Conservation (phyloP, 2,329 filamentous ascomycete species). For the Penicillium sp. region DNA sequence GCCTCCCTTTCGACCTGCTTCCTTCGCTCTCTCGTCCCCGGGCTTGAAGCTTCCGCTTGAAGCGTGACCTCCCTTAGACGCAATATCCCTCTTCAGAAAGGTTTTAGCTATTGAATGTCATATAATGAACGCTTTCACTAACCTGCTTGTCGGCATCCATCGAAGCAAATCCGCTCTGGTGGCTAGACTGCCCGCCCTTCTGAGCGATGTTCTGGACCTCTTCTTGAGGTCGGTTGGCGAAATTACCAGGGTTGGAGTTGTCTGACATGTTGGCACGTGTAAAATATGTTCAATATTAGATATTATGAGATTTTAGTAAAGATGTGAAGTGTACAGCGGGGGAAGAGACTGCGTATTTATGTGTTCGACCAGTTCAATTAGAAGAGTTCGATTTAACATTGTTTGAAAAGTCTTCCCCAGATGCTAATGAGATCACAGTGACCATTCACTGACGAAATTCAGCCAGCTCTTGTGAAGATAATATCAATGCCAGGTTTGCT, state of each 20-base stretch:
- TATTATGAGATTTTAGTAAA: neutral
- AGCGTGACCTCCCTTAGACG: constrained; percentile 56
- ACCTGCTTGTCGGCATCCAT: constrained; percentile 35
- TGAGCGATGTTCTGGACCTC: constrained; percentile 46
- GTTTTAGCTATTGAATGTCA: neutral
- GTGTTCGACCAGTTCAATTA: neutral
- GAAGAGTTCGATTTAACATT: neutral
- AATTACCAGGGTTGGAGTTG: constrained; percentile 41
- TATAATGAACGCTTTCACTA: neutral
- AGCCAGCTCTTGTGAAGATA: neutral
- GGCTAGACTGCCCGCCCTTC: constrained; percentile 36
- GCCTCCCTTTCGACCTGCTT: constrained; percentile 55
- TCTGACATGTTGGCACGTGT: constrained; percentile 4
- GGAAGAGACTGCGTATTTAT: neutral
- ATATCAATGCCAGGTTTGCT: neutral
- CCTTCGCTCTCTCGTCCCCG: constrained; percentile 53
- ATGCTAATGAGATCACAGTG: neutral
- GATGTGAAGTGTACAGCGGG: neutral
- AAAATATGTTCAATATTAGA: too few relatives aligned
- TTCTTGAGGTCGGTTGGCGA: constrained; percentile 45
- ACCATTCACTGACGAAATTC: neutral
- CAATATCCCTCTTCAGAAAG: constrained; percentile 51
- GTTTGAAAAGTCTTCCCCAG: neutral
- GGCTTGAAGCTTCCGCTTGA: constrained; percentile 57
- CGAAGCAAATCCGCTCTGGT: constrained; percentile 29